These are phyloP conservation scores for Lachnellula subtilissima DNA, from an alignment of 2,329 filamentous ascomycete species.

Conservation along the genomic window DNA sequence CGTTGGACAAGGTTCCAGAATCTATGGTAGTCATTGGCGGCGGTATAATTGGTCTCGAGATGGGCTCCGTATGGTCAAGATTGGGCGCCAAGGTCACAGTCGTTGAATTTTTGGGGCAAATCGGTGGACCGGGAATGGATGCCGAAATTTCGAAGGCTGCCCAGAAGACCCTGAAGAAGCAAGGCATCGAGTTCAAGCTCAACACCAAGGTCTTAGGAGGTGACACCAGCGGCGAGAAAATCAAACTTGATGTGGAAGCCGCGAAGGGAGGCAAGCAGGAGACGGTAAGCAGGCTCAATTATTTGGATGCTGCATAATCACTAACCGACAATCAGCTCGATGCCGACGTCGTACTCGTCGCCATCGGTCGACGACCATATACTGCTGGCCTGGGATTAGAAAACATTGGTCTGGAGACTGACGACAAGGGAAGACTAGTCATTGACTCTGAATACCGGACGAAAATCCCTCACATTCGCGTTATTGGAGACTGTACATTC, in stretches of 20 bases:
- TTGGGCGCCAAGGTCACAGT: slow-evolving; percentile 93
- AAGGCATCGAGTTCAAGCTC: slow-evolving; percentile 97
- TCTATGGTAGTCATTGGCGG: slow-evolving; percentile 97
- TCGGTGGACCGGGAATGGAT: slow-evolving; percentile 98
- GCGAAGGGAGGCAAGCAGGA: slow-evolving; percentile 96
- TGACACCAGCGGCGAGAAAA: slow-evolving; percentile 69
- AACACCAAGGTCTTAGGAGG: slow-evolving; percentile 91
- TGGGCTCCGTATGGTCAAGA: slow-evolving; percentile 96
- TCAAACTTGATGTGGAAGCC: slow-evolving; percentile 82
- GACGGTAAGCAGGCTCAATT: slow-evolving; percentile 52
- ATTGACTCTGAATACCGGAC: slow-evolving; percentile 99
- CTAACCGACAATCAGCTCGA: slow-evolving; percentile 59
- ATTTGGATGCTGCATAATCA: not conserved
- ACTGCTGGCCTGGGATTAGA: slow-evolving; percentile 87
- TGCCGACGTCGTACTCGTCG: slow-evolving; percentile 91
- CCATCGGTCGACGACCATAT: slow-evolving; percentile 94
- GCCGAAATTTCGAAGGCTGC: slow-evolving; percentile 82
- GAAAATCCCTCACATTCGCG: slow-evolving; percentile 94
- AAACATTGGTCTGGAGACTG: slow-evolving; percentile 85
- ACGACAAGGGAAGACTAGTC: slow-evolving; percentile 89
- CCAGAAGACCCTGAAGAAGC: slow-evolving; percentile 91
- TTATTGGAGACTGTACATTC: slow-evolving; percentile 93
- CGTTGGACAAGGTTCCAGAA: slow-evolving; percentile 86
- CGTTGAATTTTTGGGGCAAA: slow-evolving; percentile 93
- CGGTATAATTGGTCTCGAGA: slow-evolving; percentile 97